Evolutionary conservation across 768 basidiomycete genomes (phyloP).

Genomic region (Pilatotrama ljubarskyi): DNA sequence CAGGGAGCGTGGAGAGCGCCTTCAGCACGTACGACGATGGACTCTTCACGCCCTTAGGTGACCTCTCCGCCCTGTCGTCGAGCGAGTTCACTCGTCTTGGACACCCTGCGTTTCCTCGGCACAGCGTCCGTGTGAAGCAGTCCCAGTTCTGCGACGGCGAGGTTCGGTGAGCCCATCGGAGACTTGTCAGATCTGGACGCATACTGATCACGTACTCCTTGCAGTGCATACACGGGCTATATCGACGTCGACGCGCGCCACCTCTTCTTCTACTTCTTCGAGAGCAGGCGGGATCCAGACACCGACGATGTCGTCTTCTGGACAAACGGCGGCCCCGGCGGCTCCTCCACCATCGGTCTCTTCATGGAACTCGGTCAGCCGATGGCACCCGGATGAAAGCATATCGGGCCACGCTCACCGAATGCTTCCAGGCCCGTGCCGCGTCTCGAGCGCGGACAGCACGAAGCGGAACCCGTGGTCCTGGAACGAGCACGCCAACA

Average conservation of each 20-base stretch:
- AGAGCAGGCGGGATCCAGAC: conserved; percentile 39
- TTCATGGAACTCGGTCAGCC: conserved; percentile 52
- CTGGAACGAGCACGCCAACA: conserved; percentile 68
- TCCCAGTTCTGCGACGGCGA: conserved; percentile 59
- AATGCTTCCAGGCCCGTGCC: conserved; percentile 57
- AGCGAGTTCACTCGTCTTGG: conserved; percentile 18
- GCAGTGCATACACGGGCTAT: conserved; percentile 67
- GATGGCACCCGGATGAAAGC: too few relatives aligned
- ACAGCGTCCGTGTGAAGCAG: conserved; percentile 58
- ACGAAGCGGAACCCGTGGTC: conserved; percentile 57
- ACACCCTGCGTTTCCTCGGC: conserved; percentile 51
- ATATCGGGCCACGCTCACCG: too few relatives aligned
- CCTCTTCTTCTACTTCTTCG: conserved; percentile 49
- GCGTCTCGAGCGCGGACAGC: conserved; percentile 50
- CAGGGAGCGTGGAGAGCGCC: neutral
- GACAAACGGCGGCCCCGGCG: conserved; percentile 37
- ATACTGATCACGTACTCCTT: neutral
- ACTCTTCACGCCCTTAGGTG: conserved; percentile 16
- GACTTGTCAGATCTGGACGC: too few relatives aligned
- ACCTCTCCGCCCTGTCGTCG: conserved; percentile 22
- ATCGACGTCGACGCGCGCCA: conserved; percentile 64
- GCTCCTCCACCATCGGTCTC: conserved; percentile 32
- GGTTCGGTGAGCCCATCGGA: conserved; percentile 49
- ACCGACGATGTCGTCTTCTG: conserved; percentile 35
- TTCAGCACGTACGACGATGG: conserved; percentile 16